Evolutionary conservation across 345 rosid genomes (phyloP).

Genomic region (Aquilaria yunnanensis): DNA sequence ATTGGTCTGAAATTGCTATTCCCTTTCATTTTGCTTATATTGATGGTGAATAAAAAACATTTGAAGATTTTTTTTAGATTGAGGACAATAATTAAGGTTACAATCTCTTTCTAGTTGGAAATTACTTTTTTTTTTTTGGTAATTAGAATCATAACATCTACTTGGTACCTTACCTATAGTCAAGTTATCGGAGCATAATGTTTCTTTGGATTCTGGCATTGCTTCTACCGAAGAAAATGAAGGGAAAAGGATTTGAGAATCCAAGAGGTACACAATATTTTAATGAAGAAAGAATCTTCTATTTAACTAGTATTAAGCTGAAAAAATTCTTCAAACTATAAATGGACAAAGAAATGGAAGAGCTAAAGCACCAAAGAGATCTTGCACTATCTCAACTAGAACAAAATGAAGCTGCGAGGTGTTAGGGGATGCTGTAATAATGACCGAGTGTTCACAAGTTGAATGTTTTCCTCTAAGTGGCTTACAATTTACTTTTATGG

Average conservation of each 20-base stretch:
- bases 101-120: no score
- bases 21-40: no score
- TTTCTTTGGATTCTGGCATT: no score
- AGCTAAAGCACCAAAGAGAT: slow-evolving; percentile 93
- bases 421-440: slow-evolving; percentile 46
- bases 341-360: slow-evolving; percentile 89
- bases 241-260: slow-evolving; percentile 69
- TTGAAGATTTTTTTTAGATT: no score
- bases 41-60: no score
- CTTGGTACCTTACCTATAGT: no score
- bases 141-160: no score
- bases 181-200: no score
- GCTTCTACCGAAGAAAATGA: slow-evolving; percentile 4
- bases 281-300: not conserved
- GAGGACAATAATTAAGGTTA: no score
- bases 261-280: slow-evolving; percentile 44
- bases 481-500: slow-evolving; percentile 31
- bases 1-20: no score
- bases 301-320: not conserved
- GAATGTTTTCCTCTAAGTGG: slow-evolving; percentile 7
- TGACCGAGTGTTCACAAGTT: slow-evolving; percentile 3
- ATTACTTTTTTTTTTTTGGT: no score
- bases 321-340: slow-evolving; percentile 21
- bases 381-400: slow-evolving; percentile 74
- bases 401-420: slow-evolving; percentile 59